These are phyloP conservation scores for Phyllosticta ampelicida DNA, from an alignment of 2,329 filamentous ascomycete genomes.

Conservation along the genomic window DNA sequence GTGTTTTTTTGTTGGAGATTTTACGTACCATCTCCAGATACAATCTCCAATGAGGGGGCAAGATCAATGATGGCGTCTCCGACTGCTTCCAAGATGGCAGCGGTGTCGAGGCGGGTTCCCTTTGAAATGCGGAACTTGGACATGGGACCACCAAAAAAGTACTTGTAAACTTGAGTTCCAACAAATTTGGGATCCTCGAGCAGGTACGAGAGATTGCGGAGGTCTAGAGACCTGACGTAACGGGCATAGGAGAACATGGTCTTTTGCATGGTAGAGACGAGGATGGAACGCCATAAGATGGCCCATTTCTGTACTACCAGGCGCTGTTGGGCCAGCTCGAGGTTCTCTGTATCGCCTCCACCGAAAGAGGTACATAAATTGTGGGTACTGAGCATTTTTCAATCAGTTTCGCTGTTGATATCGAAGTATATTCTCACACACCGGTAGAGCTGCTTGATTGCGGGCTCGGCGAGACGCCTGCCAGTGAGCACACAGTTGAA, in stretches of 20 bases:
- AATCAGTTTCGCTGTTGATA: not conserved
- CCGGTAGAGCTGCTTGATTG: constrained; percentile 54
- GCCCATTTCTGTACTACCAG: constrained; percentile 47
- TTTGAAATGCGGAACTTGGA: constrained; percentile 31
- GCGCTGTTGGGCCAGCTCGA: constrained; percentile 33
- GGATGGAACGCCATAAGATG: constrained; percentile 56
- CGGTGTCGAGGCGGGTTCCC: constrained; percentile 29
- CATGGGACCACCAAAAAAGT: constrained; percentile 43
- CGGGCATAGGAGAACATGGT: constrained; percentile 60
- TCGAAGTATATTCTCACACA: constrained; percentile 22
- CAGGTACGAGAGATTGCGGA: constrained; percentile 50
- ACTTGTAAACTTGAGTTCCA: constrained; percentile 42
- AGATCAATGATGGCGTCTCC: constrained; percentile 40
- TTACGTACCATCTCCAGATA: constrained; percentile 42
- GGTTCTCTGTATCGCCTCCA: constrained; percentile 29
- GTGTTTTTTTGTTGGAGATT: not conserved
- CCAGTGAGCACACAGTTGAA: constrained; percentile 48
- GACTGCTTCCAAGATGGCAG: constrained; percentile 36
- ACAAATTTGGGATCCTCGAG: constrained; percentile 50
- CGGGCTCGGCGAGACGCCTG: constrained; percentile 46
- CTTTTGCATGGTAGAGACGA: constrained; percentile 50
- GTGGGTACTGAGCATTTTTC: constrained; percentile 25
- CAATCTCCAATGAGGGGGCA: constrained; percentile 46
- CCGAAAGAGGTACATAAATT: constrained; percentile 32
- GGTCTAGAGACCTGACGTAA: constrained; percentile 54